Evolutionary conservation across 371 early-diverging fungal genomes (phyloP), one percentile per base, ranked within the genome.

Genomic region (Synchytrium microbalum): DNA sequence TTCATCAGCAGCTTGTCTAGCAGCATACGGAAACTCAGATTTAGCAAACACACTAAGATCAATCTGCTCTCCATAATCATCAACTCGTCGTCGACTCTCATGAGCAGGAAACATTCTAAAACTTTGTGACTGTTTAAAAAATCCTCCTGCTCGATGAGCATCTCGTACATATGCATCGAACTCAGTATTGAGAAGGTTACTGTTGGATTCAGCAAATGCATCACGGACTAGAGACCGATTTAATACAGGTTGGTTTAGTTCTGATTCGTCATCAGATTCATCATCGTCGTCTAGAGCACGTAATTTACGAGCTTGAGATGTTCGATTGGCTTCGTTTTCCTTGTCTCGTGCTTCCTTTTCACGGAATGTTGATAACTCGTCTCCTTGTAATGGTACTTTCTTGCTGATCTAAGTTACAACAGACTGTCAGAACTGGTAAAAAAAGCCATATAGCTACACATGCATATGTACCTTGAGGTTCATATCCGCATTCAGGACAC

Each of bases 51-150:
- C 58, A 3, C 54, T 86, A 1, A 83, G 74, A 68, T 90, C 88
- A 70, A 94, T 88, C 3, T 88, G 83, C 73, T 97, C 96, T 61
- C 97, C 96, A 79, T 96, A 97, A 64, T 95, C 96, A 66, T 95
- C 96, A 62, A 90, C 85, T 71, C 84, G 83, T 59, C 86, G 86
- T 61, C 87, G 75, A 57, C 83, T 81, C 64, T 95, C 96, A 5
- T 79, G 69, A 64, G 84, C 90, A 0, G 97, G 97, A 71, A 89
- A 97, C 95, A 93, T 92, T 58, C 85, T 80, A 68, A 86, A 91
- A 67, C 83, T 86, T 69, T 90, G 88, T 19, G 82, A 77, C 57
- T 90, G 88, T 65, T 91, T 88, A 75, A 89, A 89, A 72, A 89
- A 89, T 1, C 87, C 86, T 30, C 86, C 85, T 2, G 78, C 79